A percentile compares a stretch with the other conserved stretches of the same genome.
Conservation (phyloP, 164 flowering plant genomes). For the Chloranthus sessilifolius region DNA sequence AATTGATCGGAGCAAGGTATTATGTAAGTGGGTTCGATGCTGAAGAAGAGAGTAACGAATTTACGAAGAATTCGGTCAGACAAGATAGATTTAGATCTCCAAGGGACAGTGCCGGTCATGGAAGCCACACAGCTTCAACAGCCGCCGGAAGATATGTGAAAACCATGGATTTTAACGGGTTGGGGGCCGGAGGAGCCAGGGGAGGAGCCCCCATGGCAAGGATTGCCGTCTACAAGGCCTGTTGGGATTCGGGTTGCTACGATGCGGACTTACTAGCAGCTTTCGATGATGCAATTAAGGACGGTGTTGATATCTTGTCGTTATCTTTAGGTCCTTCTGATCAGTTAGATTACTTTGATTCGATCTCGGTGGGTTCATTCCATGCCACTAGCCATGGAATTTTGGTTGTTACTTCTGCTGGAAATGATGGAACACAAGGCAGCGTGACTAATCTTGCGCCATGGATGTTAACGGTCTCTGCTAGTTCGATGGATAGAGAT, state of each 20-base stretch:
- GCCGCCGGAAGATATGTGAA: slow-evolving; percentile 73
- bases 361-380: slow-evolving; percentile 75
- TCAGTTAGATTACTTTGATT: slow-evolving; percentile 77
- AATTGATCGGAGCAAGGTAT: slow-evolving; percentile 78
- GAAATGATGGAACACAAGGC: slow-evolving; percentile 57
- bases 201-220: slow-evolving; percentile 88
- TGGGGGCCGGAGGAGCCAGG: slow-evolving; percentile 72
- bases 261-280: slow-evolving; percentile 80
- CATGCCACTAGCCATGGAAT: slow-evolving; percentile 70
- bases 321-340: slow-evolving; percentile 69
- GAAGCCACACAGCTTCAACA: slow-evolving; percentile 84
- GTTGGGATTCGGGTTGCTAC: slow-evolving; percentile 81
- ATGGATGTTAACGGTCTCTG: slow-evolving; percentile 79
- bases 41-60: slow-evolving; percentile 33
- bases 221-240: slow-evolving; percentile 73
- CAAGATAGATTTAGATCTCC: slow-evolving; percentile 49
- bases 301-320: slow-evolving; percentile 68
- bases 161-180: slow-evolving; percentile 55
- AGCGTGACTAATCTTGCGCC: slow-evolving; percentile 80
- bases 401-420: slow-evolving; percentile 65
- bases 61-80: slow-evolving; percentile 6
- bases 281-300: slow-evolving; percentile 80
- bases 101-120: slow-evolving; percentile 78
- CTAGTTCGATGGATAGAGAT: slow-evolving; percentile 75
- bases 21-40: slow-evolving; percentile 56